phyloP scores from a whole-genome alignment of 2,329 filamentous ascomycete genomes.

The Monilinia laxa region DNA sequence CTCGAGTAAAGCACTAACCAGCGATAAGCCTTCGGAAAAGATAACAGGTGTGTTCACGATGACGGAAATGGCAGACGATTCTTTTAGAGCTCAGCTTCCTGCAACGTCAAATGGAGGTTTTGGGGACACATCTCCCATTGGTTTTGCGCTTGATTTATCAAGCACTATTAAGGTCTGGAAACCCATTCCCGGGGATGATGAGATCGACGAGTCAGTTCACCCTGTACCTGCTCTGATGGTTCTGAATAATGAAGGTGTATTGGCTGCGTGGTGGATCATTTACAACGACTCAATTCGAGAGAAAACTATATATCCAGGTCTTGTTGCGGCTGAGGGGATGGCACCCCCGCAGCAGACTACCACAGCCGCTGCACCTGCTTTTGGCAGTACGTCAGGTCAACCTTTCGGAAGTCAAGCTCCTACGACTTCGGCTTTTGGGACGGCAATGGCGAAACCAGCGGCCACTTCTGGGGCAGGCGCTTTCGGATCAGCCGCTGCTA shows the following conservation, averaged over 20 bases:
- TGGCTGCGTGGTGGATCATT: constrained; percentile 87
- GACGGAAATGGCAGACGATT: constrained; percentile 71
- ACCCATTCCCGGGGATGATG: constrained; percentile 73
- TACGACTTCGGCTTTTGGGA: constrained; percentile 41
- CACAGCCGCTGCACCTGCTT: constrained; percentile 29
- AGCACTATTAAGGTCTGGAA: constrained; percentile 73
- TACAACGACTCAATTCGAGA: constrained; percentile 82
- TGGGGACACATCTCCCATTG: constrained; percentile 75
- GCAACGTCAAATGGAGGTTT: constrained; percentile 58
- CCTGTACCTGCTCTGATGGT: constrained; percentile 83
- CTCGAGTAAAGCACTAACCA: constrained; percentile 66
- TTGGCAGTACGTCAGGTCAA: constrained; percentile 33
- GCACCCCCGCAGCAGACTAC: constrained; percentile 33
- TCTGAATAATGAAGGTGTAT: constrained; percentile 83
- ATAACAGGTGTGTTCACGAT: constrained; percentile 70
- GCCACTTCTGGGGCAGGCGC: constrained; percentile 38
- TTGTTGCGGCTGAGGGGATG: constrained; percentile 49
- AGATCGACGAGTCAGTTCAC: constrained; percentile 69
- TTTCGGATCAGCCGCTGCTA: constrained; percentile 40
- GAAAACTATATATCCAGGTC: constrained; percentile 69
- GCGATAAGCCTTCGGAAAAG: constrained; percentile 56
- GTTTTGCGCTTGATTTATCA: constrained; percentile 80
- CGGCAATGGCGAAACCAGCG: constrained; percentile 33
- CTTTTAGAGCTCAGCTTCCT: constrained; percentile 71
- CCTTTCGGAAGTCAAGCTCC: constrained; percentile 21